These are phyloP conservation scores for Polytrichum commune DNA, from an alignment of 225 moss, liverwort and hornwort genomes.

Conservation along the genomic window DNA sequence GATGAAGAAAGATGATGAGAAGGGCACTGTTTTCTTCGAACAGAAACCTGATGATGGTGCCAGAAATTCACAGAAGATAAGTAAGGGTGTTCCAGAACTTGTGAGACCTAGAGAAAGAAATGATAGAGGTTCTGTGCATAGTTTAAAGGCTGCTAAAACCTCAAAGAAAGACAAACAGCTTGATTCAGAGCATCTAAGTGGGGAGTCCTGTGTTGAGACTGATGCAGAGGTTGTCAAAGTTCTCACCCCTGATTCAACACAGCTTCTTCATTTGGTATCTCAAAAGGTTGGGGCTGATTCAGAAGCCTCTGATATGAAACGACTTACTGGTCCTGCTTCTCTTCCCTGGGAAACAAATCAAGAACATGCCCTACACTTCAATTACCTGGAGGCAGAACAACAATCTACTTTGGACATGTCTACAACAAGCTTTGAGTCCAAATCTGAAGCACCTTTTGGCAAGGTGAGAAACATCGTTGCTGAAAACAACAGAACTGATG, in stretches of 20 bases:
- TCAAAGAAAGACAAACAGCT: background rate
- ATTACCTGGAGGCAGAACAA: no score
- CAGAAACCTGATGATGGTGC: no score
- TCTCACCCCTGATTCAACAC: background rate
- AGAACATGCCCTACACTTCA: background rate
- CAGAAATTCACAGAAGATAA: no score
- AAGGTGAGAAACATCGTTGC: constrained; percentile 8
- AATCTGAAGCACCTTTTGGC: background rate
- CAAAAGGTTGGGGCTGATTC: background rate
- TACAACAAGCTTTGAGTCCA: background rate
- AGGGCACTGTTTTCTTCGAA: no score
- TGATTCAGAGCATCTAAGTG: background rate
- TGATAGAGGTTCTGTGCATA: background rate
- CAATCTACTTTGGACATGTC: background rate
- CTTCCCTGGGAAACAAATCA: background rate
- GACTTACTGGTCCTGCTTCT: background rate
- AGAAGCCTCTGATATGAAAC: background rate
- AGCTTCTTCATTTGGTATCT: background rate
- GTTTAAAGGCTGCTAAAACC: background rate
- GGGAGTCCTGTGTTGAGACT: background rate
- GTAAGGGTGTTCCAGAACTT: background rate
- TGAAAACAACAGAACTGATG: background rate
- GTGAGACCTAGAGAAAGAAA: background rate
- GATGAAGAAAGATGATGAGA: no score
- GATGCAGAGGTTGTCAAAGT: background rate